A percentile compares a stretch with the other conserved stretches of the same genome.
These are phyloP conservation scores for Prototheca wickerhamii DNA, from an alignment of 163 green algal genomes.

Conservation along the genomic window DNA sequence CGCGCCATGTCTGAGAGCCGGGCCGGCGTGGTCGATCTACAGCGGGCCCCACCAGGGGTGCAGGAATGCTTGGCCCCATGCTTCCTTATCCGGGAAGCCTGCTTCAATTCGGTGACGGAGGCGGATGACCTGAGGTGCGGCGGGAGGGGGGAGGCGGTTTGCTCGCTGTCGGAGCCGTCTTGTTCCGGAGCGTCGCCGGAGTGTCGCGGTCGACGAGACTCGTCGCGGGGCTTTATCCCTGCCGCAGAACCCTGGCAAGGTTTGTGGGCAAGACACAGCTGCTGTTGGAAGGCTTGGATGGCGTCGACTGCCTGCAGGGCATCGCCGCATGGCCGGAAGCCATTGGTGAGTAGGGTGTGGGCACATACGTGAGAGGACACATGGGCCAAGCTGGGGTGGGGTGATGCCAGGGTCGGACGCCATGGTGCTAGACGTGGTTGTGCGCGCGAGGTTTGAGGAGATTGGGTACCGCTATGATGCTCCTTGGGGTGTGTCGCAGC, in stretches of 20 bases:
- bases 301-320: not conserved
- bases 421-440: too few relatives aligned
- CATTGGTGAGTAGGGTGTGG: not conserved
- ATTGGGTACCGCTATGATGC: too few relatives aligned
- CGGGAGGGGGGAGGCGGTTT: not conserved
- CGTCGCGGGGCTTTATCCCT: too few relatives aligned
- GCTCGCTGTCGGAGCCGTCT: too few relatives aligned
- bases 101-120: not conserved
- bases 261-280: slow-evolving; percentile 28
- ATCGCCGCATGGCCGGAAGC: not conserved
- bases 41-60: not conserved
- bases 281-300: slow-evolving; percentile 14
- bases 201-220: too few relatives aligned
- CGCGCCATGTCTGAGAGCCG: not conserved
- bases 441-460: too few relatives aligned
- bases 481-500: too few relatives aligned
- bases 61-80: not conserved
- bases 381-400: too few relatives aligned
- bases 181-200: too few relatives aligned
- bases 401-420: too few relatives aligned
- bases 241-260: slow-evolving; percentile 21
- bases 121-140: not conserved
- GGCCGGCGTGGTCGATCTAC: not conserved
- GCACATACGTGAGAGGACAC: too few relatives aligned
- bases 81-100: not conserved